Evolutionary conservation across 116 monocot species (phyloP), one percentile per base, ranked within the genome.

Genomic region (Papilionanthe hybrid): DNA sequence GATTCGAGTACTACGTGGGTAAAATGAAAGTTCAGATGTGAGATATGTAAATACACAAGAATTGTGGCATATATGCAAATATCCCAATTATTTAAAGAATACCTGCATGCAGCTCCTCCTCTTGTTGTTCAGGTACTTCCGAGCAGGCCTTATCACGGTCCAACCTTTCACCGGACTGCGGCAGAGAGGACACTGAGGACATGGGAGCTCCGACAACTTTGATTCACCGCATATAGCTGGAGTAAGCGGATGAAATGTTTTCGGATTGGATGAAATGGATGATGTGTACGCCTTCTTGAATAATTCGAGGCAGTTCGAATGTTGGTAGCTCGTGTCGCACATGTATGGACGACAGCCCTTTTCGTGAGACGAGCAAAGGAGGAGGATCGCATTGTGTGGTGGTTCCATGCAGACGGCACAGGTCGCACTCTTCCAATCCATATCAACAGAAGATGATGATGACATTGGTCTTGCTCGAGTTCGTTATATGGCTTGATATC

Each of bases 321-420:
- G 95, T 17, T 86, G 83, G 75, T 88, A 82, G 78, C 92, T 91
- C 13, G 92, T 95, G 77, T 95, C 84, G 27, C 95, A 95, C 91
- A 95, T 92, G 86, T 87, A 95, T 15, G 92, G 84, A 2, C 84
- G 89, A 55, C 95, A 95, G 41, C 95, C 95, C 50, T 89, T 92
- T 42, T 88, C 85, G 19, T 83, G 76, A 11, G 89, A 91, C 1
- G 93, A 72, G 75, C 93, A 95, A 4, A 75, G 69, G 22, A 93
- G 95, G 20, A 93, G 85, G 32, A 95, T 87, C 3, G 93, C 93
- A 79, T 95, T 95, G 86, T 95, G 93, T 2, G 95, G 95, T 29
- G 89, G 88, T 37, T 95, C 95, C 89, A 93, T 89, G 86, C 93
- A 95, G 27, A 95, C 90, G n/a, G 95, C 42, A 45, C 73, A 73